These are phyloP conservation scores for Breynia disticha DNA, from an alignment of 441 rosid species.

Conservation along the genomic window DNA sequence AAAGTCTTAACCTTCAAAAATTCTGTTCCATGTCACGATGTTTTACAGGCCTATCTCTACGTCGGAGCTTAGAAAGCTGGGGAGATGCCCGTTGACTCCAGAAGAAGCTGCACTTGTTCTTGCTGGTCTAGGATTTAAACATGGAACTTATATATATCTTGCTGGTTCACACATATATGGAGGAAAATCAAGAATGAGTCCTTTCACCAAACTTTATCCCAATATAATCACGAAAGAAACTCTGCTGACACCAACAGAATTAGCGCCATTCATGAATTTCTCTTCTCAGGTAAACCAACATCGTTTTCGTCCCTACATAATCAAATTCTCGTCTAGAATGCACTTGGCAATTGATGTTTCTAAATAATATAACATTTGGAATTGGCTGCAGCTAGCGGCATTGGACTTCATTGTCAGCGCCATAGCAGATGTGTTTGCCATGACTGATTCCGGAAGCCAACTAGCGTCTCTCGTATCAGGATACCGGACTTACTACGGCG, in stretches of 20 bases:
- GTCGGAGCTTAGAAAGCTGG: slow-evolving; percentile 53
- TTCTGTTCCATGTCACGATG: slow-evolving; percentile 8
- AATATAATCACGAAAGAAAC: slow-evolving; percentile 82
- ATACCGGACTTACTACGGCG: slow-evolving; percentile 71
- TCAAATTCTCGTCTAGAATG: no score
- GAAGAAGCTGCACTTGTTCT: slow-evolving; percentile 90
- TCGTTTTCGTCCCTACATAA: no score
- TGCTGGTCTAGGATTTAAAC: slow-evolving; percentile 67
- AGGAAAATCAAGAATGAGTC: slow-evolving; percentile 55
- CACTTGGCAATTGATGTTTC: neutral
- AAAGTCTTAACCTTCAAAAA: neutral
- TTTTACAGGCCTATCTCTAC: slow-evolving; percentile 43
- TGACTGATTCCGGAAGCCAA: slow-evolving; percentile 98
- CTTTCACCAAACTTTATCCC: slow-evolving; percentile 70
- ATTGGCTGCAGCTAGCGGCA: slow-evolving; percentile 67
- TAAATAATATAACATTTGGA: neutral
- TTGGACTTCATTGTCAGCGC: slow-evolving; percentile 84
- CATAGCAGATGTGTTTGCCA: slow-evolving; percentile 80
- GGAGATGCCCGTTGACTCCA: slow-evolving; percentile 90
- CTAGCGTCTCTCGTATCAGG: slow-evolving; percentile 85
- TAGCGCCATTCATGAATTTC: slow-evolving; percentile 73
- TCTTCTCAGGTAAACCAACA: slow-evolving; percentile 59
- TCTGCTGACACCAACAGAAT: slow-evolving; percentile 63
- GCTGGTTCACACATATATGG: slow-evolving; percentile 77
- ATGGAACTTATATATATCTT: slow-evolving; percentile 61